These are phyloP conservation scores for Fusarium pseudocircinatum DNA, from an alignment of 2,329 filamentous ascomycete genomes.

Conservation along the genomic window DNA sequence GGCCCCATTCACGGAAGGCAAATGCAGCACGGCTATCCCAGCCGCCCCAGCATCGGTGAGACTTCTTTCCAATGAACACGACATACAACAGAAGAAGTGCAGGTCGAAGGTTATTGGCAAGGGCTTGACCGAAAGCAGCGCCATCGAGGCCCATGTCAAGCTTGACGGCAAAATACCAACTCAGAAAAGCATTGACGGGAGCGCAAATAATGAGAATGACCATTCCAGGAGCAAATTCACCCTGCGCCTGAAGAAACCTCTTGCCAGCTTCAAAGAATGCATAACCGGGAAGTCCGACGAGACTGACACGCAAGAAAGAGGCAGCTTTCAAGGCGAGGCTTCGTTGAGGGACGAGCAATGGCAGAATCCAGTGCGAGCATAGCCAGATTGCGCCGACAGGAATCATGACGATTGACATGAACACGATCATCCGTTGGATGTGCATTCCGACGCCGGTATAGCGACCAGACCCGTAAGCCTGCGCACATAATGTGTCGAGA, in stretches of 20 bases:
- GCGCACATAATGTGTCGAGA: conserved; percentile 42
- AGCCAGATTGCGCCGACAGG: conserved; percentile 62
- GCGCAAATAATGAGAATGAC: conserved; percentile 58
- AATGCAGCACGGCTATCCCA: conserved; percentile 50
- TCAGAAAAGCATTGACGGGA: conserved; percentile 59
- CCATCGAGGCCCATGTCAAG: conserved; percentile 59
- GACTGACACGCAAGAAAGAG: conserved; percentile 58
- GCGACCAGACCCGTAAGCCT: conserved; percentile 51
- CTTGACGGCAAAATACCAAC: conserved; percentile 58
- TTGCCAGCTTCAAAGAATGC: conserved; percentile 65
- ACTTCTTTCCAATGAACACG: conserved; percentile 51
- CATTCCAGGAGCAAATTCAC: conserved; percentile 62
- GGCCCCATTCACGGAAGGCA: conserved; percentile 53
- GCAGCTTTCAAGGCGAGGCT: conserved; percentile 59
- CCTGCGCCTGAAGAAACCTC: conserved; percentile 65
- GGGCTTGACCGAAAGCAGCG: conserved; percentile 60
- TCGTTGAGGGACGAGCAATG: conserved; percentile 57
- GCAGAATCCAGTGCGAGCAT: conserved; percentile 57
- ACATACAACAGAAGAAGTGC: conserved; percentile 58
- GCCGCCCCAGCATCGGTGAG: conserved; percentile 50
- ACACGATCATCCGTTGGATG: conserved; percentile 62
- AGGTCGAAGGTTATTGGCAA: conserved; percentile 60
- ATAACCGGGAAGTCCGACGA: conserved; percentile 63
- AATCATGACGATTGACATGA: conserved; percentile 59
- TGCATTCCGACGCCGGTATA: conserved; percentile 61